Evolutionary conservation across 2,329 filamentous ascomycete species (phyloP), one percentile per base, ranked within the genome.

Genomic region (Neofusicoccum sp.): DNA sequence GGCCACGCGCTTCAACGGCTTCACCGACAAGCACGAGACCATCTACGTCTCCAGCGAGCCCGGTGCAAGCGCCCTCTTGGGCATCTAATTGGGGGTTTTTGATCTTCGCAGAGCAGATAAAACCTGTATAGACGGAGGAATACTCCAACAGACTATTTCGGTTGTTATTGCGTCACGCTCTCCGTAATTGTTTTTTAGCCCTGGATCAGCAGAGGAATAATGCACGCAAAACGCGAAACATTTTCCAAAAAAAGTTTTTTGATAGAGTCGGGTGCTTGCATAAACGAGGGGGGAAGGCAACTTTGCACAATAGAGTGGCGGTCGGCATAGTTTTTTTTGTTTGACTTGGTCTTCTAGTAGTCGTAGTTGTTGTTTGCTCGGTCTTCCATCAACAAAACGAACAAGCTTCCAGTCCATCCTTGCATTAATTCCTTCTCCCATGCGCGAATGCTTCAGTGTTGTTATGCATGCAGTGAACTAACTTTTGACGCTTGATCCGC

Each of bases 1-100:
- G 63, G 93, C 95, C 65, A 99, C 95, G 61, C 88, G 89, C 72
- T 99, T 99, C 87, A 99, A 99, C 69, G 95, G 95, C 65, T 99
- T 98, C 78, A 90, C 88, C 59, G 91, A 98, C 77, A 84, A 87
- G 68, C 95, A 99, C 75, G 90, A 96, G 70, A 89, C 96, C 65
- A 87, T 98, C 66, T 98, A 98, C 73, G 89, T 98, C 68, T 96
- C 89, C 75, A 97, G 92, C 76, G 95, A 99, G 84, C 84, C 89
- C 20, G 93, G 91, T 48, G 95, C 93, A 30, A 84, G 82, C 66
- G 91, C 90, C 14, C 80, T 96, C 54, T 76, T 96, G 61, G 71
- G 65, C 31, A 38, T 64, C 24, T 64, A 60, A 44, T 60, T 33
- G 11, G 2, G 2, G n/a, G 4, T 6, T 41, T 9, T 30, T 1